phyloP scores from a whole-genome alignment of 768 basidiomycete genomes.

The Termitomyces sp. region DNA sequence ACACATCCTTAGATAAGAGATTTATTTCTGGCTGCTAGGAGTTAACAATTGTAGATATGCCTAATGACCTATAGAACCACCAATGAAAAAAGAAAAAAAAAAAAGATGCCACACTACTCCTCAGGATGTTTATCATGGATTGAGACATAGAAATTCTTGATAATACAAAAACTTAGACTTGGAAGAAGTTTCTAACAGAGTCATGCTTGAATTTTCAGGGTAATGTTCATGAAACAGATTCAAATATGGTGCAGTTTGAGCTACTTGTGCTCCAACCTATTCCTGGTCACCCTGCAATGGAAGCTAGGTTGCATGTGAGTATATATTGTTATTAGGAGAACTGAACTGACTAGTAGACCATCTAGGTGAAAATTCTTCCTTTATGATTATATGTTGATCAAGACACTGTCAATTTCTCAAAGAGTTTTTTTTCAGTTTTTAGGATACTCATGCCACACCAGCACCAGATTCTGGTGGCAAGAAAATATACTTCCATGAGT shows the following conservation, averaged over 20 bases:
- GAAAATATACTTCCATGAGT: constrained; percentile 74
- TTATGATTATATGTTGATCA: constrained; percentile 94
- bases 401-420: constrained; percentile 96
- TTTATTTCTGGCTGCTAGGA: too few species aligned
- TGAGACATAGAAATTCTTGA: constrained; percentile 86
- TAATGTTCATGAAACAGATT: constrained; percentile 85
- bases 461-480: constrained; percentile 34
- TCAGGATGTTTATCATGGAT: constrained; percentile 64
- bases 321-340: neutral
- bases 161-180: constrained; percentile 97
- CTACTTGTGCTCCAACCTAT: constrained; percentile 72
- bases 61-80: too few species aligned
- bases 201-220: constrained; percentile 82
- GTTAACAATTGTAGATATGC: too few species aligned
- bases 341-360: neutral
- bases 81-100: too few species aligned
- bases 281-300: constrained; percentile 62
- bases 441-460: constrained; percentile 49
- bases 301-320: constrained; percentile 73
- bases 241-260: constrained; percentile 91
- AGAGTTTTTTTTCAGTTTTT: constrained; percentile 94
- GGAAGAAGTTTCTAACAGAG: constrained; percentile 94
- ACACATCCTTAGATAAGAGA: too few species aligned
- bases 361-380: constrained; percentile 85
- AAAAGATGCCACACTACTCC: constrained; percentile 53